A percentile compares a stretch with the other conserved stretches of the same genome.
Conservation (phyloP, 1,284 basidiomycete species). For the Sutorius eximius region DNA sequence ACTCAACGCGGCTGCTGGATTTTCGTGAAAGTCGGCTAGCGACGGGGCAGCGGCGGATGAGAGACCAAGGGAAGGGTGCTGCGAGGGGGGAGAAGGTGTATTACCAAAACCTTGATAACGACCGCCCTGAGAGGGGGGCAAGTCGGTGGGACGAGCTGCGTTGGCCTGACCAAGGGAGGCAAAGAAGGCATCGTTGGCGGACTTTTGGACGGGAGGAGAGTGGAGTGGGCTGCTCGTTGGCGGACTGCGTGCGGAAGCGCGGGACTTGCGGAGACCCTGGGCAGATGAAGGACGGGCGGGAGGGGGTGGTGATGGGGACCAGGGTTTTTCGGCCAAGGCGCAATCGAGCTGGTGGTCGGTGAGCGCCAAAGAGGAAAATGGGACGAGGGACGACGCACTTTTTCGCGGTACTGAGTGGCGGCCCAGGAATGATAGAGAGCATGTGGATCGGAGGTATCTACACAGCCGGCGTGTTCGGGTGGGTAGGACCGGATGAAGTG, state of each 20-base stretch:
- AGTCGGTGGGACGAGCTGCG: conserved; percentile 63
- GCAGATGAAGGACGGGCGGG: conserved; percentile 60
- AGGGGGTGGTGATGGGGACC: conserved; percentile 69
- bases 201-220: conserved; percentile 55
- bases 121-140: conserved; percentile 85
- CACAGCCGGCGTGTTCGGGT: conserved; percentile 73
- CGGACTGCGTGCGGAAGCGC: conserved; percentile 58
- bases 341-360: conserved; percentile 59
- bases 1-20: conserved; percentile 72
- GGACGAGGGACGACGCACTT: conserved; percentile 48
- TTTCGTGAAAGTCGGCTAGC: conserved; percentile 73
- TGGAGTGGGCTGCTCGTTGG: conserved; percentile 44
- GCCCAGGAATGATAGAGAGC: conserved; percentile 93
- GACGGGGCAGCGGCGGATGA: conserved; percentile 73
- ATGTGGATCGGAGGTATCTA: conserved; percentile 63
- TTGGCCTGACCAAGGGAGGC: conserved; percentile 70
- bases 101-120: conserved; percentile 83
- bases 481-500: conserved; percentile 79
- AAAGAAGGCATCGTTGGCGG: conserved; percentile 78
- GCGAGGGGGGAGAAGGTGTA: conserved; percentile 58
- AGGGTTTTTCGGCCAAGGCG: conserved; percentile 64
- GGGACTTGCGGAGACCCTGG: conserved; percentile 75
- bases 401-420: conserved; percentile 88
- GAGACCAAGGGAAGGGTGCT: conserved; percentile 60
- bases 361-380: conserved; percentile 3